phyloP scores from a whole-genome alignment of 1,139 yeast species.

The Yamadazyma mexicana region DNA sequence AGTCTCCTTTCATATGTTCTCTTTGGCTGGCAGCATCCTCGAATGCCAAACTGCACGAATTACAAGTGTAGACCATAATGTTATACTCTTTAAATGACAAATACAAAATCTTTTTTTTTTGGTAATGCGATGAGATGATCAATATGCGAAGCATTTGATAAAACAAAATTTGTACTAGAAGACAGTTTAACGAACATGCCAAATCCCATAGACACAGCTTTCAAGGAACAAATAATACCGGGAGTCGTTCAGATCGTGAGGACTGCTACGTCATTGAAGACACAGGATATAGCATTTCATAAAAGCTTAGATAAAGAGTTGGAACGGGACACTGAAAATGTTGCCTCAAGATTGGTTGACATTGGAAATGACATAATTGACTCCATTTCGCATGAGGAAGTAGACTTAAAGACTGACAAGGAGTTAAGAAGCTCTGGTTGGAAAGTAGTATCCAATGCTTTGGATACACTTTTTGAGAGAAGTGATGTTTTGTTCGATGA shows the following conservation, averaged over 20 bases:
- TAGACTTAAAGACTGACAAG: constrained; percentile 40
- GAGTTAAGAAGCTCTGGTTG: constrained; percentile 43
- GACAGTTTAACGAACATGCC: neutral
- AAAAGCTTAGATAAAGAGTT: constrained; percentile 62
- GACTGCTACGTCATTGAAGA: constrained; percentile 69
- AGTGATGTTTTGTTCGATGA: constrained; percentile 63
- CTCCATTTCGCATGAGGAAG: constrained; percentile 15
- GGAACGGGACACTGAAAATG: constrained; percentile 38
- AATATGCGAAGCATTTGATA: neutral
- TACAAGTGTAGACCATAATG: constrained; percentile 39
- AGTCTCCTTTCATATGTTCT: constrained; percentile 61
- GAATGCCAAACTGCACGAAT: constrained; percentile 45
- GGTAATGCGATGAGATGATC: constrained; percentile 17
- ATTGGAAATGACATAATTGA: constrained; percentile 55
- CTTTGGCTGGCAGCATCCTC: constrained; percentile 43
- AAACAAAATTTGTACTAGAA: constrained; percentile 1
- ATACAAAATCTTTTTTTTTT: constrained; percentile 6
- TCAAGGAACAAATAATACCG: constrained; percentile 30
- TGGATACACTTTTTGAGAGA: constrained; percentile 76
- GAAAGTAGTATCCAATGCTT: constrained; percentile 59
- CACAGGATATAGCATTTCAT: constrained; percentile 79
- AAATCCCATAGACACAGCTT: constrained; percentile 2
- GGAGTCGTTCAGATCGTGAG: constrained; percentile 59
- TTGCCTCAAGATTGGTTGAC: constrained; percentile 47
- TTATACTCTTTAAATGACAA: neutral